These are phyloP conservation scores for Crotalaria pallida DNA, from an alignment of 306 rosid species.

Conservation along the genomic window DNA sequence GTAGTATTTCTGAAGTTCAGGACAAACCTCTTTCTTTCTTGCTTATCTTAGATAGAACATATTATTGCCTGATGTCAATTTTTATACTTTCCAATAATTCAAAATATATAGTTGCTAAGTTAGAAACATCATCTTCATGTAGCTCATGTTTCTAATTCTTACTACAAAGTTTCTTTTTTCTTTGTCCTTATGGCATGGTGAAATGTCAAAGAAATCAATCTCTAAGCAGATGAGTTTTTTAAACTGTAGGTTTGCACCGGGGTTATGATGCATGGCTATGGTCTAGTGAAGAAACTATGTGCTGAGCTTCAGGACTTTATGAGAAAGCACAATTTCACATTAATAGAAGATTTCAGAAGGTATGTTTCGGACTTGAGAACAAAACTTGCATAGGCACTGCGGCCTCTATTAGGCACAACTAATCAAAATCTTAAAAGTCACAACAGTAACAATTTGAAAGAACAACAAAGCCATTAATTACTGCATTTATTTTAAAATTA, in stretches of 20 bases:
- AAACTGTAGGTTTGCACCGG: conserved; percentile 84
- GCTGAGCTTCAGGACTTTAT: conserved; percentile 82
- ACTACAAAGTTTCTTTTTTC: background rate
- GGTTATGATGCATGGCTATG: conserved; percentile 98
- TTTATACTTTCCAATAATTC: background rate
- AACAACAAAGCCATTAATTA: no score
- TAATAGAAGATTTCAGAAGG: conserved; percentile 97
- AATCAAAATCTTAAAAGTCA: no score
- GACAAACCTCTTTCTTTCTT: background rate
- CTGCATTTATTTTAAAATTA: no score
- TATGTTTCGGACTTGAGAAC: conserved; percentile 23
- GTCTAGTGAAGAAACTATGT: conserved; percentile 83
- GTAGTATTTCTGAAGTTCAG: background rate
- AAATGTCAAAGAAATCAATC: background rate
- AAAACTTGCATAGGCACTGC: no score
- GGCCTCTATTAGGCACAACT: no score
- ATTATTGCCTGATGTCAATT: background rate
- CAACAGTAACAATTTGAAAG: no score
- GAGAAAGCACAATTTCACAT: conserved; percentile 72
- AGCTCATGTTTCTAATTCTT: background rate
- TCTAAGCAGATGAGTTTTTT: background rate
- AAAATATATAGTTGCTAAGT: background rate
- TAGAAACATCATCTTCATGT: background rate
- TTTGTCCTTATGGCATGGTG: background rate
- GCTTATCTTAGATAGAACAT: no score